Base-by-base conservation (phyloP, 139 green algal genomes). In the Eudorina sp. region DNA sequence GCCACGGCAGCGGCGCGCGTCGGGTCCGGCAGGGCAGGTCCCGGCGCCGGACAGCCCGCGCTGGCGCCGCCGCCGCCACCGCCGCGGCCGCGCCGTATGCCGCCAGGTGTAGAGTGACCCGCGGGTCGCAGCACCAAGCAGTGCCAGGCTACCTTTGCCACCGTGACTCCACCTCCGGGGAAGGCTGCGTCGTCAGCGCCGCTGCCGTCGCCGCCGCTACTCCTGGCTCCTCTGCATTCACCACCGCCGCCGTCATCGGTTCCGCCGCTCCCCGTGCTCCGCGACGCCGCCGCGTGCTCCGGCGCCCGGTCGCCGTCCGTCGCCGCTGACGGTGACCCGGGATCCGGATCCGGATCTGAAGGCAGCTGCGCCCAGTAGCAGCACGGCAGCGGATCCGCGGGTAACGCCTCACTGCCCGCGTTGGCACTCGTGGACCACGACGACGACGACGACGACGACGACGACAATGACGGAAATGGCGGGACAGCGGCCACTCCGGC, bases 281-380 rank as follows among this genome's bases (percentile, higher is more conserved):
- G n/a, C n/a, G n/a, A n/a, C n/a, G n/a, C n/a, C n/a, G n/a, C n/a
- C n/a, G n/a, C n/a, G n/a, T n/a, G n/a, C n/a, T n/a, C n/a, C n/a
- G n/a, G n/a, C n/a, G n/a, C n/a, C n/a, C n/a, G n/a, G n/a, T n/a
- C n/a, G n/a, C n/a, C n/a, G n/a, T n/a, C n/a, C n/a, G n/a, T n/a
- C n/a, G n/a, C n/a, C n/a, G n/a, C n/a, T n/a, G n/a, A n/a, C n/a
- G n/a, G n/a, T n/a, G n/a, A n/a, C n/a, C n/a, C n/a, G n/a, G n/a
- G n/a, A n/a, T n/a, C n/a, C n/a, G n/a, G n/a, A 4, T 14, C 48
- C 34, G 46, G 4, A 19, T 7, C 16, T n/a, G 53, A 0, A 38
- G 78, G 80, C 29, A 86, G 80, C 60, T 62, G 41, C 31, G 80
- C 80, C 80, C 80, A 86, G 40, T 40, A 86, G 60, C 58, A 64